phyloP scores from a whole-genome alignment of 2,329 filamentous ascomycete species.

The Aspergillus thermomutatus region DNA sequence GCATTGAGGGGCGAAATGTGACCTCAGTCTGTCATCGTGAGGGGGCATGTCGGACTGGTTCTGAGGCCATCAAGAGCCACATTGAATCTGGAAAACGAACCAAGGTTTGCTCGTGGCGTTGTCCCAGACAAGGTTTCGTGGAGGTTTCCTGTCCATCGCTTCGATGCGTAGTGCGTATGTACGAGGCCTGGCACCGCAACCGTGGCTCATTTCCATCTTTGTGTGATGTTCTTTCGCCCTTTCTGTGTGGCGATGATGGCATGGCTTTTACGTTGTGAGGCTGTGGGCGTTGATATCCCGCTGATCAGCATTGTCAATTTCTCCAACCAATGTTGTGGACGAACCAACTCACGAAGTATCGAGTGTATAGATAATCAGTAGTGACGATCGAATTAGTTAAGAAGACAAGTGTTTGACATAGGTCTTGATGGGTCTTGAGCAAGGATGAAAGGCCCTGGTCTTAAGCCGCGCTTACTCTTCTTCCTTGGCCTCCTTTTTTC shows the following conservation, averaged over 20 bases:
- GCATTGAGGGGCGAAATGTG: neutral
- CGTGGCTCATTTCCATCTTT: neutral
- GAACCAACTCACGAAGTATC: no score
- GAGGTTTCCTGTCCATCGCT: no score
- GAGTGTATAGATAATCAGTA: neutral
- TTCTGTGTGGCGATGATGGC: neutral
- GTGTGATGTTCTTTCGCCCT: neutral
- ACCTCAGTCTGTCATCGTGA: no score
- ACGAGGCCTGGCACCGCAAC: neutral
- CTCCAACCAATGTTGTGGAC: neutral
- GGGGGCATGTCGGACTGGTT: neutral
- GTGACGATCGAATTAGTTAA: neutral
- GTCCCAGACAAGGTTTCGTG: neutral
- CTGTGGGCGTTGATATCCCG: neutral
- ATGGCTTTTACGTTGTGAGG: neutral
- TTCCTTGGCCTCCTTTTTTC: no score
- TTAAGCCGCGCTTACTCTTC: no score
- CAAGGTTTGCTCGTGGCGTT: constrained; percentile 4
- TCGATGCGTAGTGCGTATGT: neutral
- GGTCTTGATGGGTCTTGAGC: no score
- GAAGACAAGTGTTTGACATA: neutral
- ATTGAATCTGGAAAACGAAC: neutral
- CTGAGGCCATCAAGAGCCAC: neutral
- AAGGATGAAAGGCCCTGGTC: no score
- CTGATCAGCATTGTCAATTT: neutral